Evolutionary conservation across 108 stramenopile genomes (phyloP).

Genomic region (Aurantiochytrium sp.): DNA sequence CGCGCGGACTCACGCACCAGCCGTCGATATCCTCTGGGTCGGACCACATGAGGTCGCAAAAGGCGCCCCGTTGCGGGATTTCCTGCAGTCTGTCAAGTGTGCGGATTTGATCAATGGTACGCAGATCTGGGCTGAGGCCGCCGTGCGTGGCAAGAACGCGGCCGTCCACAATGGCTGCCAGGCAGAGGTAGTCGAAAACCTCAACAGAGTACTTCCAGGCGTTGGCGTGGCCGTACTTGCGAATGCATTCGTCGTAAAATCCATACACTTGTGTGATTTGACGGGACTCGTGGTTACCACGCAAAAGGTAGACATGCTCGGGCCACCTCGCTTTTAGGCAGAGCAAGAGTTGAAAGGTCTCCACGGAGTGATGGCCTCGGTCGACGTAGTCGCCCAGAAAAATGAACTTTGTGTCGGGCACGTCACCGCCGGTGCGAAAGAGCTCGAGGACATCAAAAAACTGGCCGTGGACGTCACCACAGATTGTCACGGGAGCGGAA

Average conservation of each 20-base stretch:
- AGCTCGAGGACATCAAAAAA: conserved; percentile 36
- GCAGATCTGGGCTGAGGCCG: conserved; percentile 71
- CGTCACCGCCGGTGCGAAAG: conserved; percentile 19
- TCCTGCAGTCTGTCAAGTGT: conserved; percentile 76
- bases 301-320: conserved; percentile 69
- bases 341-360: conserved; percentile 69
- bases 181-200: conserved; percentile 74
- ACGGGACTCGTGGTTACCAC: conserved; percentile 91
- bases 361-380: conserved; percentile 81
- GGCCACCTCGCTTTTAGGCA: conserved; percentile 75
- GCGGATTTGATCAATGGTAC: conserved; percentile 78
- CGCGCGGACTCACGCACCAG: conserved; percentile 87
- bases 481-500: not conserved
- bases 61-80: conserved; percentile 82
- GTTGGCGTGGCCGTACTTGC: conserved; percentile 95
- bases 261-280: conserved; percentile 96
- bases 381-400: conserved; percentile 90
- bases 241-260: conserved; percentile 95
- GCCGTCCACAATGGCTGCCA: conserved; percentile 76
- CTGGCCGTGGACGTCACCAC: conserved; percentile 37
- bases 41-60: conserved; percentile 78
- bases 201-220: conserved; percentile 88
- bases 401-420: conserved; percentile 53
- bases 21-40: conserved; percentile 71
- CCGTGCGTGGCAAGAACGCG: conserved; percentile 80